phyloP scores from a whole-genome alignment of 2,329 filamentous ascomycete genomes.

The Neofusicoccum laricinum region DNA sequence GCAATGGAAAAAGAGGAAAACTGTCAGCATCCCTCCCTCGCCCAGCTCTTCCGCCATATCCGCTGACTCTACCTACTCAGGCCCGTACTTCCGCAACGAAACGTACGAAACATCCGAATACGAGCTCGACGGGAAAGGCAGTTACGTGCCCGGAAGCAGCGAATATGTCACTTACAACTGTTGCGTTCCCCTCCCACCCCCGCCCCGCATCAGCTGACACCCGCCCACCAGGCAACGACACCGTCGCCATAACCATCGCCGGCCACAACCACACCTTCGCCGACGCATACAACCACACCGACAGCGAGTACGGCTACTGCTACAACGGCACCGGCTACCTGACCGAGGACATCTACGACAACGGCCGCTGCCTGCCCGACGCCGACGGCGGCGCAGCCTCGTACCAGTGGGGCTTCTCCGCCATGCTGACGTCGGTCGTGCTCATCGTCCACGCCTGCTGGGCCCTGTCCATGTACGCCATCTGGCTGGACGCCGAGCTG shows the following conservation, averaged over 20 bases:
- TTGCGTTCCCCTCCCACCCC: neutral
- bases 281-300: constrained; percentile 9
- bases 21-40: neutral
- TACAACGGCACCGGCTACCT: neutral
- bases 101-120: neutral
- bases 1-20: neutral
- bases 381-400: constrained; percentile 20
- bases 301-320: constrained; percentile 17
- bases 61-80: neutral
- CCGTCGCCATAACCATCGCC: constrained; percentile 18
- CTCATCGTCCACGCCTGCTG: constrained; percentile 32
- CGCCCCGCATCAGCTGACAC: neutral
- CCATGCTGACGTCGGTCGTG: constrained; percentile 31
- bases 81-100: neutral
- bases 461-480: constrained; percentile 31
- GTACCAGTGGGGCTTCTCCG: constrained; percentile 39
- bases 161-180: neutral
- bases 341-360: constrained; percentile 6
- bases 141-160: neutral
- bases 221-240: constrained; percentile 21
- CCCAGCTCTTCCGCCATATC: neutral
- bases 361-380: constrained; percentile 29
- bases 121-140: neutral
- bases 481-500: constrained; percentile 35
- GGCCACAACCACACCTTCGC: neutral